Percentiles rank a stretch among this genome's conserved stretches.
Evolutionary conservation across 1,284 basidiomycete genomes (phyloP).

Genomic region (Tilletia caries): DNA sequence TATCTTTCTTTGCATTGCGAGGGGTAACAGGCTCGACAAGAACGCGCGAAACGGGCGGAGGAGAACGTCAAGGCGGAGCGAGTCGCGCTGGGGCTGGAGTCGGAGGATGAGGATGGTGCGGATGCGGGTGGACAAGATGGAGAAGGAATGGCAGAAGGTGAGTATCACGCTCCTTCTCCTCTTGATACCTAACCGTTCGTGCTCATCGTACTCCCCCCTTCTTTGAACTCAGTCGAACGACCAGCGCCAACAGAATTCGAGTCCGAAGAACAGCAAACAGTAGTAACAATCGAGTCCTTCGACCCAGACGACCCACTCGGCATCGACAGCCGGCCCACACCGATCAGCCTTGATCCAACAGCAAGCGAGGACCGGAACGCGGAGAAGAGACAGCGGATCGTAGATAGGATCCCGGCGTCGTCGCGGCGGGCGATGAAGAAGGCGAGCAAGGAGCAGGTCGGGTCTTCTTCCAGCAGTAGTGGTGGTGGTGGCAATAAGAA

Average conservation of each 20-base stretch:
- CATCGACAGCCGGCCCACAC: not conserved
- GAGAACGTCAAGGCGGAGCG: constrained; percentile 39
- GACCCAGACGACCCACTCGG: constrained; percentile 12
- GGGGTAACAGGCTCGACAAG: constrained; percentile 23
- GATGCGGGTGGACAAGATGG: constrained; percentile 31
- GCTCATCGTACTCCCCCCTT: not conserved
- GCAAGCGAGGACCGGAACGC: not conserved
- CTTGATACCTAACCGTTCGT: not conserved
- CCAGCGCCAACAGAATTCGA: constrained; percentile 1
- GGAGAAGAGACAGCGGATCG: not conserved
- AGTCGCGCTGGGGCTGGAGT: constrained; percentile 27
- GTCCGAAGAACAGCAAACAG: constrained; percentile 8
- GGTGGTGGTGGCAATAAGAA: not conserved
- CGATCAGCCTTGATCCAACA: not conserved
- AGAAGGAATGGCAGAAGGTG: not conserved
- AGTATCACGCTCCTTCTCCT: not conserved
- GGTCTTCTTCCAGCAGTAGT: not conserved
- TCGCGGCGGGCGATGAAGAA: constrained; percentile 4
- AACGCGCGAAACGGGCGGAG: constrained; percentile 20
- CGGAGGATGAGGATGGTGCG: constrained; percentile 33
- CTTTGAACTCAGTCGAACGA: not conserved
- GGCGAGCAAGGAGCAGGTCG: not conserved
- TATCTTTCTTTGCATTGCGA: not conserved
- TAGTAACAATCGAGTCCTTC: not conserved
- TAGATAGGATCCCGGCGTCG: not conserved